These are phyloP conservation scores for Claviceps sp. DNA, from an alignment of 2,329 filamentous ascomycete species.

Conservation along the genomic window DNA sequence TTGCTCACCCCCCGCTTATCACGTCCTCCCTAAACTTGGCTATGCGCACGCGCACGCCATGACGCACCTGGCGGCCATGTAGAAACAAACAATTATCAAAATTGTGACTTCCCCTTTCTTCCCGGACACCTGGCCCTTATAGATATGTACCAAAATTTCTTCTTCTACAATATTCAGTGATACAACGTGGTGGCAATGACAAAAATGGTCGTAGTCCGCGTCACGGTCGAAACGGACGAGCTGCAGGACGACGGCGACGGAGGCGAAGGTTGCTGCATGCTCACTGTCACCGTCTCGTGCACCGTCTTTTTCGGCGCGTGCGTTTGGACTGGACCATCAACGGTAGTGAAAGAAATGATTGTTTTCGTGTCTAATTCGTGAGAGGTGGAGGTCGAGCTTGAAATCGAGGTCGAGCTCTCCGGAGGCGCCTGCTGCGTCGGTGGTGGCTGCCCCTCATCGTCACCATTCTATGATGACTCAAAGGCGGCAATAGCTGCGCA, in stretches of 20 bases:
- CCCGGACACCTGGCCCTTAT: neutral
- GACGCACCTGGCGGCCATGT: neutral
- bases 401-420: neutral
- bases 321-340: neutral
- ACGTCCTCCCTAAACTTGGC: neutral
- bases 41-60: neutral
- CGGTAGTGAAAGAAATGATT: neutral
- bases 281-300: neutral
- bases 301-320: neutral
- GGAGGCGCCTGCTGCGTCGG: neutral
- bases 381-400: too few relatives aligned
- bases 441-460: slow-evolving; percentile 1
- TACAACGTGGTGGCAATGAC: slow-evolving; percentile 7
- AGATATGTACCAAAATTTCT: slow-evolving; percentile 9
- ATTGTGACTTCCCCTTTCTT: neutral
- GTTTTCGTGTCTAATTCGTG: neutral
- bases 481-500: slow-evolving; percentile 48
- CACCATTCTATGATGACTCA: slow-evolving; percentile 13
- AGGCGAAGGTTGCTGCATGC: neutral
- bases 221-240: slow-evolving; percentile 7
- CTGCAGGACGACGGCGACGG: slow-evolving; percentile 1
- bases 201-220: slow-evolving; percentile 11
- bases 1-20: neutral
- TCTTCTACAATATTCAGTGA: slow-evolving; percentile 9
- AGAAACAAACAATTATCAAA: slow-evolving; percentile 1